Percentiles rank a stretch among this genome's conserved stretches.
Conservation (phyloP, 805 yeast species). For the Yamadazyma akitaensis region DNA sequence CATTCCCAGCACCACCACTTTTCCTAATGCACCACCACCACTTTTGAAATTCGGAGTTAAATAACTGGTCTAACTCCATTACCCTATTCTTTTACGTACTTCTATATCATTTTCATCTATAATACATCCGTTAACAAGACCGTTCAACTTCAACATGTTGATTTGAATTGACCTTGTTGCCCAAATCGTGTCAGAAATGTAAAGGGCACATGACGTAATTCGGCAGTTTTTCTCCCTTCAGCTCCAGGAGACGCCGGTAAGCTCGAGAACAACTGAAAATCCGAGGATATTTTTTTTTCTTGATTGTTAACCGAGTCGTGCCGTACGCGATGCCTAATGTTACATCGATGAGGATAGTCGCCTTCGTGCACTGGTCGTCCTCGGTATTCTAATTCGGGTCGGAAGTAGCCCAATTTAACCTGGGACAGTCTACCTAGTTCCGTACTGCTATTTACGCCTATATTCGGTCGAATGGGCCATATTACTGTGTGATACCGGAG, state of each 20-base stretch:
- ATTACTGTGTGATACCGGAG: background rate
- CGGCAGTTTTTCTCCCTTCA: background rate
- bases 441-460: too few species aligned
- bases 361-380: too few species aligned
- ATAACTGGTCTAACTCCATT: background rate
- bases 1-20: constrained; percentile 1
- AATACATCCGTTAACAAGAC: too few species aligned
- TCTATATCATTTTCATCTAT: too few species aligned
- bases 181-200: background rate
- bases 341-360: too few species aligned
- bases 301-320: background rate
- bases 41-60: constrained; percentile 1
- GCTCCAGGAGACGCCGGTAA: background rate
- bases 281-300: constrained; percentile 1
- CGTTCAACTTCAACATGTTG: too few species aligned
- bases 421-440: too few species aligned
- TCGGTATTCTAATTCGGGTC: too few species aligned
- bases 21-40: background rate
- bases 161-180: background rate
- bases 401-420: too few species aligned
- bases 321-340: background rate
- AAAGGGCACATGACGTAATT: constrained; percentile 5
- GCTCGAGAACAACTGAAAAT: background rate
- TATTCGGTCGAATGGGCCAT: too few species aligned
- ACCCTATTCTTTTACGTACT: background rate